Evolutionary conservation across 192 early-diverging fungal species (phyloP).

Genomic region (Backusella luteola): DNA sequence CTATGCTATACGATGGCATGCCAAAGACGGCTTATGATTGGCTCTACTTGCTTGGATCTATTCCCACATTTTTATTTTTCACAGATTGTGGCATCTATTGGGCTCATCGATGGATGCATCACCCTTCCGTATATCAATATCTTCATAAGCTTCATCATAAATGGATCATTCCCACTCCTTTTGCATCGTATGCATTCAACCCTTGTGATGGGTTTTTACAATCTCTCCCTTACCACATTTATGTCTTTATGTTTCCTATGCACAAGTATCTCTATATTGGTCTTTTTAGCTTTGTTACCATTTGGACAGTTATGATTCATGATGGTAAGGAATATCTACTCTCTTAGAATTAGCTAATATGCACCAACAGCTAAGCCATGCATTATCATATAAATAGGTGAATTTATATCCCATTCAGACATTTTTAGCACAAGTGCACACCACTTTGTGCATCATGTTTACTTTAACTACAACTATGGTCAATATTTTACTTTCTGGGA

Average conservation of each 20-base stretch:
- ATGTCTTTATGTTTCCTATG: constrained; percentile 89
- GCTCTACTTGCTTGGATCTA: constrained; percentile 65
- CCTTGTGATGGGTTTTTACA: constrained; percentile 92
- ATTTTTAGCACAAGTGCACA: constrained; percentile 89
- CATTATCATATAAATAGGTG: constrained; percentile 36
- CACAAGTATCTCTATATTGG: constrained; percentile 84
- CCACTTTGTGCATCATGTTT: constrained; percentile 93
- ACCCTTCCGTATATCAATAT: constrained; percentile 84
- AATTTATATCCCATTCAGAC: constrained; percentile 65
- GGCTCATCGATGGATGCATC: constrained; percentile 91
- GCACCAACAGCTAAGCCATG: background rate
- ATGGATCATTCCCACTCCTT: constrained; percentile 82
- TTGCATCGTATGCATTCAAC: constrained; percentile 95
- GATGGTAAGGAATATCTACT: constrained; percentile 58
- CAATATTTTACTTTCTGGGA: constrained; percentile 98
- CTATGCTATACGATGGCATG: constrained; percentile 49
- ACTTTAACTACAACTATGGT: constrained; percentile 99
- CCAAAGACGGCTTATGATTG: constrained; percentile 57
- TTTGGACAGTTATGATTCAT: constrained; percentile 98
- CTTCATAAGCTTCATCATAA: constrained; percentile 73
- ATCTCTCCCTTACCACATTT: constrained; percentile 93
- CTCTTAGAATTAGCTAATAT: constrained; percentile 3
- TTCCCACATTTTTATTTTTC: constrained; percentile 79
- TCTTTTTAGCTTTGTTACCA: constrained; percentile 83
- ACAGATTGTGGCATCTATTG: constrained; percentile 96